These are phyloP conservation scores for Globisporangium abappressorium DNA, from an alignment of 352 stramenopile genomes.

Conservation along the genomic window DNA sequence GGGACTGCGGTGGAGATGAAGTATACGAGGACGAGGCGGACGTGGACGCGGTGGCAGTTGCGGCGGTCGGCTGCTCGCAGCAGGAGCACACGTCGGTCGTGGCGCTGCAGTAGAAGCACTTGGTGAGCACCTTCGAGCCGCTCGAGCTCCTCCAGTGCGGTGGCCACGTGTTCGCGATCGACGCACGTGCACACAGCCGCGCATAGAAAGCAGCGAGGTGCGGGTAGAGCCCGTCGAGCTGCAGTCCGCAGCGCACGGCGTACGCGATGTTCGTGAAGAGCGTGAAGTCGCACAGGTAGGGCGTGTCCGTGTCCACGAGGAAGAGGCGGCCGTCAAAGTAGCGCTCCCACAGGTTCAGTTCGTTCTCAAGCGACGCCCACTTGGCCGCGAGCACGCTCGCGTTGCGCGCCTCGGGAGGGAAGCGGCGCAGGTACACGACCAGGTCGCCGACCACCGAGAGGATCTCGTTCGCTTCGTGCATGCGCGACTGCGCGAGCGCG, in stretches of 20 bases:
- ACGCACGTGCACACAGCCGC: slow-evolving; percentile 60
- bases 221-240: slow-evolving; percentile 79
- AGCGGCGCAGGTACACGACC: slow-evolving; percentile 76
- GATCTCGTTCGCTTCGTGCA: slow-evolving; percentile 85
- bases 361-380: slow-evolving; percentile 61
- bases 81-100: slow-evolving; percentile 18
- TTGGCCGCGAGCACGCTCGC: slow-evolving; percentile 60
- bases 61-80: slow-evolving; percentile 6
- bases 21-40: slow-evolving; percentile 2
- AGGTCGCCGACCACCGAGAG: slow-evolving; percentile 78
- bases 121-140: slow-evolving; percentile 74
- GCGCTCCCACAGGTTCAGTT: slow-evolving; percentile 75
- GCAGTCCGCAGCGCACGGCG: slow-evolving; percentile 77
- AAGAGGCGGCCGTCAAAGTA: slow-evolving; percentile 63
- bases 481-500: slow-evolving; percentile 66
- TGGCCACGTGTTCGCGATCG: slow-evolving; percentile 77
- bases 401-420: slow-evolving; percentile 59
- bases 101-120: slow-evolving; percentile 63
- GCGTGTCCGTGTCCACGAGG: slow-evolving; percentile 55
- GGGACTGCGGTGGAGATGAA: slow-evolving; percentile 6
- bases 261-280: slow-evolving; percentile 87
- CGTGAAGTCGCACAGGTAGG: slow-evolving; percentile 78
- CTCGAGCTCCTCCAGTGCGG: slow-evolving; percentile 80
- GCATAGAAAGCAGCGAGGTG: slow-evolving; percentile 78
- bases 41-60: not conserved